Base-by-base conservation (phyloP, 2,329 filamentous ascomycete species). In the Ophiostoma tasmaniense region DNA sequence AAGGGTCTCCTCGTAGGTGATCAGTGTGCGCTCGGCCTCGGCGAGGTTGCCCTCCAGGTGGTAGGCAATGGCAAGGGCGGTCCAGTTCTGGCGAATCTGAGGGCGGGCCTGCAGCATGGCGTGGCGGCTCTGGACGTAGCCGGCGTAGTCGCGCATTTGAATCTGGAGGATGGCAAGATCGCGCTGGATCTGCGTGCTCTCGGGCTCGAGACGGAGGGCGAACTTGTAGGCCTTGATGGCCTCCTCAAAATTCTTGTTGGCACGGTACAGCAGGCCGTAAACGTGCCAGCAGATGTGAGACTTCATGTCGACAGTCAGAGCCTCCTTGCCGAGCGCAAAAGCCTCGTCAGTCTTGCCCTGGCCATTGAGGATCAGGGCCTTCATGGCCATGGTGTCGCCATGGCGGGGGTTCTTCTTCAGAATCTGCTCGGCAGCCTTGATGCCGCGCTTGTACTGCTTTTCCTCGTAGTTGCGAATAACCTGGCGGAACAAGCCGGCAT, bases 251-350 rank as follows among this genome's bases (percentile, higher is more conserved):
- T 99, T 98, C 85, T 98, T 98, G 77, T 91, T 90, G 66, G 92
- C 90, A 67, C 94, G 89, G 81, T 96, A 98, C 66, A 99, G 85
- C 74, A 99, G 81, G 39, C 96, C 95, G 78, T 98, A 99, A 71
- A 99, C 95, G 80, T 99, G 96, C 95, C 95, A 99, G 84, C 93
- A 98, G 75, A 99, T 93, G 80, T 98, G 94, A 75, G 93, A 97
- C 82, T 96, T 97, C 93, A 99, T 98, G 78, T 98, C 93, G 75
- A 93, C 92, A 73, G 90, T 93, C 75, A 99, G 84, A 42, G 96
- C 95, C 73, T 93, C 87, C 81, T 97, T 99, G 76, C 91, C 94
- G 70, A 99, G 85, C 64, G 89, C 87, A 78, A 99, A 99, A 0
- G 96, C 96, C 81, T 99, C 95, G 70, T 97, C 92, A 37, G 90